Evolutionary conservation across 2,329 filamentous ascomycete genomes (phyloP).

Genomic region (Talaromyces islandicus): DNA sequence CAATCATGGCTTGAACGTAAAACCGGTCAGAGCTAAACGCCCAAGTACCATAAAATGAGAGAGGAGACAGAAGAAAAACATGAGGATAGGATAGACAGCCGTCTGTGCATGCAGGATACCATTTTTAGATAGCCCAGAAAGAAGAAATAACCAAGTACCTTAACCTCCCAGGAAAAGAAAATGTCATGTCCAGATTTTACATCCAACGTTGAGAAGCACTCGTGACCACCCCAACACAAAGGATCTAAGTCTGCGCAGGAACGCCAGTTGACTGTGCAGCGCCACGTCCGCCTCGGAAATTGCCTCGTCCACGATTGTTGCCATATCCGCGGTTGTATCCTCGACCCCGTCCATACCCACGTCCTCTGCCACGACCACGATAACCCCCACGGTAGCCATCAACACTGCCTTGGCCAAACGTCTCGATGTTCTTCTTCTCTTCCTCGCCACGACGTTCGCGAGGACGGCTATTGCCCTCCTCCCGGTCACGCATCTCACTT

Average conservation of each 20-base stretch:
- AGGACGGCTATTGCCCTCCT: slow-evolving; percentile 62
- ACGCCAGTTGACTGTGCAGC: slow-evolving; percentile 34
- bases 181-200: background rate
- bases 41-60: background rate
- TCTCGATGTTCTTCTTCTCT: slow-evolving; percentile 93
- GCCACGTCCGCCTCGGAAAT: slow-evolving; percentile 31
- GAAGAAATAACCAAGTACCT: background rate
- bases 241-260: slow-evolving; percentile 25
- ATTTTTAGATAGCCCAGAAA: background rate
- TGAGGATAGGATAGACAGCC: background rate
- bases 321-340: slow-evolving; percentile 42
- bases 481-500: slow-evolving; percentile 83
- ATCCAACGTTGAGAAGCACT: background rate
- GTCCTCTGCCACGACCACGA: slow-evolving; percentile 61
- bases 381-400: slow-evolving; percentile 80
- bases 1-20: slow-evolving; percentile 3
- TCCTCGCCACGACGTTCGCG: slow-evolving; percentile 89
- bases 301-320: slow-evolving; percentile 31
- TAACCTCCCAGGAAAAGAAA: background rate
- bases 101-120: slow-evolving; percentile 1
- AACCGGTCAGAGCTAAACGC: slow-evolving; percentile 2
- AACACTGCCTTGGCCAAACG: slow-evolving; percentile 93
- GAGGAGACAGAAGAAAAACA: background rate
- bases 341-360: slow-evolving; percentile 45
- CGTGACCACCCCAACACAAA: background rate